These are phyloP conservation scores for Plectosphaerella cucumerina DNA, from an alignment of 2,329 filamentous ascomycete species.

Conservation along the genomic window DNA sequence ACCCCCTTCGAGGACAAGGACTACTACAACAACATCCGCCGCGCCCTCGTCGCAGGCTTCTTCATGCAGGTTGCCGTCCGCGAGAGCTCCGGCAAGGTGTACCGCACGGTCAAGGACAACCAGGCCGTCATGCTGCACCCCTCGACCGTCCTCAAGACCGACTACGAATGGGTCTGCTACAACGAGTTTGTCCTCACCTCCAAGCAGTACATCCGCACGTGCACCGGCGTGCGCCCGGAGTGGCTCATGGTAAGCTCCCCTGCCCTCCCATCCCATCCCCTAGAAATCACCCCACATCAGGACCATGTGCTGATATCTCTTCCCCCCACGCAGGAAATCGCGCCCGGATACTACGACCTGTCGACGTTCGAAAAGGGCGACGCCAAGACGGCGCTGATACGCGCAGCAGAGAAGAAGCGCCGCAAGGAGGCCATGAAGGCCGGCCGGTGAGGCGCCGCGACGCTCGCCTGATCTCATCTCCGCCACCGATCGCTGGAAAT, in stretches of 20 bases:
- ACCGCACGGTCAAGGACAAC: constrained; percentile 94
- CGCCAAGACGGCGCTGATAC: constrained; percentile 64
- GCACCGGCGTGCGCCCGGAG: constrained; percentile 87
- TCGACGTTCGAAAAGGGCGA: constrained; percentile 80
- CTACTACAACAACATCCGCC: constrained; percentile 96
- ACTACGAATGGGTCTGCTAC: constrained; percentile 96
- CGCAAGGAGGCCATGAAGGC: constrained; percentile 55
- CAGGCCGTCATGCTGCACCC: constrained; percentile 92
- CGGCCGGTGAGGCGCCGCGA: constrained; percentile 26
- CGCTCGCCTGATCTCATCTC: neutral
- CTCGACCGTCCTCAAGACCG: constrained; percentile 80
- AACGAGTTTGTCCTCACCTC: constrained; percentile 97
- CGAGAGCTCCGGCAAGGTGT: constrained; percentile 82
- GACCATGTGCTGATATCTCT: constrained; percentile 22
- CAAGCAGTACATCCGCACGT: constrained; percentile 96
- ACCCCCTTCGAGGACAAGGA: constrained; percentile 93
- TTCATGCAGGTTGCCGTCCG: constrained; percentile 99
- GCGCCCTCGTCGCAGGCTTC: constrained; percentile 88
- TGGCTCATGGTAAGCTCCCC: constrained; percentile 73
- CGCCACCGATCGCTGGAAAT: too few relatives aligned
- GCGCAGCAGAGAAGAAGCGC: constrained; percentile 55
- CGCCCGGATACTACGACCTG: constrained; percentile 87
- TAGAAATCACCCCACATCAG: neutral
- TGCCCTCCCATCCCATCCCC: neutral
- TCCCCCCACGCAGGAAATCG: constrained; percentile 66